phyloP scores from a whole-genome alignment of 225 moss, liverwort and hornwort genomes.

The Anthoceros angustus region DNA sequence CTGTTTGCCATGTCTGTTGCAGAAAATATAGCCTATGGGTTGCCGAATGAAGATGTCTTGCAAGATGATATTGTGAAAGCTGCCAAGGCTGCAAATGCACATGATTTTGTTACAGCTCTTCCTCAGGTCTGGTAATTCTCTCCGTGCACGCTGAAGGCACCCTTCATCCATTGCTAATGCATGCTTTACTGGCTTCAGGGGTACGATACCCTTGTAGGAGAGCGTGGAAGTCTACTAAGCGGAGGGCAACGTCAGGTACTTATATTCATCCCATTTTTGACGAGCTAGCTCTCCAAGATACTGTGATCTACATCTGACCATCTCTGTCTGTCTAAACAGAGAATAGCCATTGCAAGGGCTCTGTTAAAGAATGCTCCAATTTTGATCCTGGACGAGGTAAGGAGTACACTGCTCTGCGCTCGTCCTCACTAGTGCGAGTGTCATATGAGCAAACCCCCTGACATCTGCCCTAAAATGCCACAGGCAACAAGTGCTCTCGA shows the following conservation, averaged over 20 bases:
- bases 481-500: conserved; percentile 96
- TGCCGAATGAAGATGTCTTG: conserved; percentile 57
- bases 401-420: neutral
- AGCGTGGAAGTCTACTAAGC: conserved; percentile 93
- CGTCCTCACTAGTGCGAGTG: neutral
- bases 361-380: conserved; percentile 92
- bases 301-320: neutral
- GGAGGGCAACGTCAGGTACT: conserved; percentile 94
- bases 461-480: neutral
- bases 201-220: conserved; percentile 82
- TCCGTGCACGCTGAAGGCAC: too few relatives aligned
- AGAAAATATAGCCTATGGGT: conserved; percentile 93
- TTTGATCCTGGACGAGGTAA: conserved; percentile 93
- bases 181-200: conserved; percentile 26
- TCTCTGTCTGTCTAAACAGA: conserved; percentile 26
- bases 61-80: conserved; percentile 56
- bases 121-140: conserved; percentile 37
- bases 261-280: neutral
- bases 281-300: conserved; percentile 1
- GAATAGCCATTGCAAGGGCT: conserved; percentile 94
- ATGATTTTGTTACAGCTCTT: conserved; percentile 74
- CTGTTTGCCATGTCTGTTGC: conserved; percentile 96
- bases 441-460: neutral
- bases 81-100: conserved; percentile 95
- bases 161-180: too few relatives aligned